Evolutionary conservation across 208 protist species (phyloP), one percentile per base, ranked within the genome.

Genomic region (Acanthamoeba healyi): DNA sequence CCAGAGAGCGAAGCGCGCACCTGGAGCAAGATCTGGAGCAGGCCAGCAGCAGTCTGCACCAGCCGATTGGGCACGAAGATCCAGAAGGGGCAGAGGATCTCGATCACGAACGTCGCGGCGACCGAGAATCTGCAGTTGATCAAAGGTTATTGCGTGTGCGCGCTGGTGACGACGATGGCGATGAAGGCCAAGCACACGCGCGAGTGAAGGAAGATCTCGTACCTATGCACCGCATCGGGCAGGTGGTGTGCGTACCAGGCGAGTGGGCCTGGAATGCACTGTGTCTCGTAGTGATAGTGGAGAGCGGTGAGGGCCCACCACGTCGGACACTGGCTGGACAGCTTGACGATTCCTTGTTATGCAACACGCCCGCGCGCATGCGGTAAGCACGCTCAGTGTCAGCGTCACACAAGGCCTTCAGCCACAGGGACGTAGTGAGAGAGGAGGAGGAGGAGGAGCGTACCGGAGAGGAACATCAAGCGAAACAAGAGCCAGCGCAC

Each of bases 271-370:
- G 95, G 95, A 17, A 96, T 94, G 77, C 94, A 96, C 92, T 96
- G 95, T 24, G 93, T 95, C 56, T 96, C 95, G 61, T 96, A 96
- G 44, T 96, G 95, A 86, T 87, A 95, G 56, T 92, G 67, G 84
- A 96, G 92, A 19, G 95, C 95, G 58, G 95, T 94, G 58, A 96
- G 92, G 14, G 56, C 51, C 65, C 92, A 95, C 95, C 95, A 96
- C 42, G 95, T 94, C 19, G 94, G 94, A 49, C 81, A 81, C 1
- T 86, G 17, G 38, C 88, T 90, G 2, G 81, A 86, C 49, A 95
- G 88, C 67, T 95, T 95, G 15, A 95, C 88, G 14, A 94, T n/a
- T n/a, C n/a, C n/a, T n/a, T n/a, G n/a, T n/a, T n/a, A n/a, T n/a
- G n/a, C n/a, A n/a, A n/a, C n/a, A n/a, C n/a, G n/a, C n/a, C n/a